Percentiles rank a stretch among this genome's conserved stretches.
Evolutionary conservation across 1,284 basidiomycete species (phyloP).

Genomic region (Apiotrichum domesticum): DNA sequence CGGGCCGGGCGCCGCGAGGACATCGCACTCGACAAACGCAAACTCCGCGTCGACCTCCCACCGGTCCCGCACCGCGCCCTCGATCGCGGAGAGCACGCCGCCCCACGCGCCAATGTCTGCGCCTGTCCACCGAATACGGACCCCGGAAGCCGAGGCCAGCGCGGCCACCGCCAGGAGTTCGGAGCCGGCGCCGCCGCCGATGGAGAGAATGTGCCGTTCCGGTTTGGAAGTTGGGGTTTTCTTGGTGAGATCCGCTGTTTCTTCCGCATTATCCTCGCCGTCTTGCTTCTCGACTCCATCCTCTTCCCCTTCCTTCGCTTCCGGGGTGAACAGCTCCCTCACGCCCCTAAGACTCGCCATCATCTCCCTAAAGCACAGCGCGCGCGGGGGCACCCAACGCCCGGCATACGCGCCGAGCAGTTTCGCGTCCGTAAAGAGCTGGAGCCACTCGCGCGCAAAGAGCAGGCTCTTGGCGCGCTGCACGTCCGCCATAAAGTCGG

Average conservation of each 20-base stretch:
- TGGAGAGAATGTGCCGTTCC: conserved; percentile 29
- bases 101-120: conserved; percentile 45
- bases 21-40: conserved; percentile 33
- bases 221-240: neutral
- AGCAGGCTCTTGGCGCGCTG: conserved; percentile 42
- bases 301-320: conserved; percentile 20
- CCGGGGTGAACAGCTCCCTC: conserved; percentile 31
- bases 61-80: conserved; percentile 15
- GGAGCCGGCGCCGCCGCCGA: conserved; percentile 48
- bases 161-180: conserved; percentile 45
- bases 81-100: conserved; percentile 27
- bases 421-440: conserved; percentile 35
- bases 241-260: neutral
- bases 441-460: conserved; percentile 44
- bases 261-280: neutral
- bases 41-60: conserved; percentile 28
- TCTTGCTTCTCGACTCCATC: conserved; percentile 6
- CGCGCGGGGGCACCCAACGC: conserved; percentile 48
- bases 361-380: conserved; percentile 44
- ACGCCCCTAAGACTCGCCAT: conserved; percentile 41
- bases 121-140: conserved; percentile 24
- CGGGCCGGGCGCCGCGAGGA: conserved; percentile 19
- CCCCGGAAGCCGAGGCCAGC: conserved; percentile 13
- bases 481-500: conserved; percentile 28
- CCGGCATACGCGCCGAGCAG: conserved; percentile 46